Percentiles rank a stretch among this genome's conserved stretches.
Evolutionary conservation across 129 eudicot species (phyloP).

Genomic region (Saposhnikovia divaricata): DNA sequence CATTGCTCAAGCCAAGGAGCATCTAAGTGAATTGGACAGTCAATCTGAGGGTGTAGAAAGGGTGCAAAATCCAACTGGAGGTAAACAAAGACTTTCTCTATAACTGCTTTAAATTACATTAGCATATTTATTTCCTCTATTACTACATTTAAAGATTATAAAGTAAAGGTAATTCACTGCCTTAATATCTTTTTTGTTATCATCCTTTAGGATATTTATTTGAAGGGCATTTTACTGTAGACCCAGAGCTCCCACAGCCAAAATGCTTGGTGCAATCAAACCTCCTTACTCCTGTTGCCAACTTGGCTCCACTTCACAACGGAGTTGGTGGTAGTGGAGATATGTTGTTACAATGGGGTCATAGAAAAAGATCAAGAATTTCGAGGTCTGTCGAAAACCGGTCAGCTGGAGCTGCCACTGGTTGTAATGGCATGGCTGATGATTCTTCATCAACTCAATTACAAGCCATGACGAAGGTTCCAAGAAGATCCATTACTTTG

Average conservation of each 20-base stretch:
- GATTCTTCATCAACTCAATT: constrained; percentile 21
- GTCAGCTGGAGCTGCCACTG: neutral
- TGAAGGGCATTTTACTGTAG: constrained; percentile 94
- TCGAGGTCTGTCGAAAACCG: constrained; percentile 17
- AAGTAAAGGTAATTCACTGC: neutral
- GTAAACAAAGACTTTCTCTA: constrained; percentile 12
- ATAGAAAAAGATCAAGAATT: constrained; percentile 25
- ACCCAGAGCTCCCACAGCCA: constrained; percentile 91
- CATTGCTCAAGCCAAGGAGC: constrained; percentile 52
- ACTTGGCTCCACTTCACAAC: constrained; percentile 24
- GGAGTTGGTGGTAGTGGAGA: constrained; percentile 3
- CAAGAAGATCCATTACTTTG: constrained; percentile 15
- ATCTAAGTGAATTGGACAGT: constrained; percentile 45
- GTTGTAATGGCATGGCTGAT: neutral
- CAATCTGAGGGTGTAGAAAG: constrained; percentile 35
- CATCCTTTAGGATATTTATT: constrained; percentile 57
- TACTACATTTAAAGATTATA: neutral
- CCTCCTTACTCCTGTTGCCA: constrained; percentile 54
- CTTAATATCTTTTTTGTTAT: neutral
- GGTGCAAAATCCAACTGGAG: constrained; percentile 35
- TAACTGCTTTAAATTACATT: no score
- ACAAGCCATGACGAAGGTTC: constrained; percentile 15
- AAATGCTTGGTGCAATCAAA: constrained; percentile 77
- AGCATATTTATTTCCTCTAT: neutral
- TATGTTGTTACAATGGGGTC: constrained; percentile 31